Base-by-base conservation (phyloP, 176 grass and related monocot genomes). In the Rhynchospora tenuis region DNA sequence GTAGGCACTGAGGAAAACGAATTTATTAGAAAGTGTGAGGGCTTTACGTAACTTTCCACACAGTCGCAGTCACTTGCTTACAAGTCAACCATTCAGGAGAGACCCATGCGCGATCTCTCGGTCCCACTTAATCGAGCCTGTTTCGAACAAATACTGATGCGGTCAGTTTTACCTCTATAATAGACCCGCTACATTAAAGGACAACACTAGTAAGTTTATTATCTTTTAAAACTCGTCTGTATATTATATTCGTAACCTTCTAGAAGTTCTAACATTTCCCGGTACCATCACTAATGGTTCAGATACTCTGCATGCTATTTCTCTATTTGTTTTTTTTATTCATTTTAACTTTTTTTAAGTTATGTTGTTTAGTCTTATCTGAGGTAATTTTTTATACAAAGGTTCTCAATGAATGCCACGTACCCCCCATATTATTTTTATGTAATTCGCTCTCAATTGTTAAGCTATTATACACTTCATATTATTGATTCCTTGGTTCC, bases 261-360 rank as follows among this genome's bases (percentile, higher is more conserved):
- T 82, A 82, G 61, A 82, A 67, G 22, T 6, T 50, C 50, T 9
- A 63, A 3, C 61, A 52, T 82, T 82, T 82, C 80, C 29, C 0
- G 45, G 80, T 27, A 62, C 6, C 42, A 55, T 48, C 20, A 48
- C 70, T 73, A 13, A 50, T 76, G 47, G 14, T 54, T 76, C 72
- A 28, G 46, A 54, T 76, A 27, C 72, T 76, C 47, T 76, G 72
- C 50, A 31, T 19, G 73, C 0, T 51, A 4, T 2, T 75, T 54
- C 24, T 75, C 72, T 52, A 4, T 75, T 75, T 75, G 72, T 75
- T 75, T 73, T 48, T 1, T 43, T 47, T 73, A 65, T 65, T 65
- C 28, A 1, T 69, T 44, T 75, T 28, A 51, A 26, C 51, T 50
- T 26, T 43, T 51, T 27, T 5, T 28, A 6, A 59, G 0, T 51